Percentiles rank a stretch among this genome's conserved stretches.
These are phyloP conservation scores for Rhododendron griersonianum DNA, from an alignment of 148 eudicot genomes.

Conservation along the genomic window DNA sequence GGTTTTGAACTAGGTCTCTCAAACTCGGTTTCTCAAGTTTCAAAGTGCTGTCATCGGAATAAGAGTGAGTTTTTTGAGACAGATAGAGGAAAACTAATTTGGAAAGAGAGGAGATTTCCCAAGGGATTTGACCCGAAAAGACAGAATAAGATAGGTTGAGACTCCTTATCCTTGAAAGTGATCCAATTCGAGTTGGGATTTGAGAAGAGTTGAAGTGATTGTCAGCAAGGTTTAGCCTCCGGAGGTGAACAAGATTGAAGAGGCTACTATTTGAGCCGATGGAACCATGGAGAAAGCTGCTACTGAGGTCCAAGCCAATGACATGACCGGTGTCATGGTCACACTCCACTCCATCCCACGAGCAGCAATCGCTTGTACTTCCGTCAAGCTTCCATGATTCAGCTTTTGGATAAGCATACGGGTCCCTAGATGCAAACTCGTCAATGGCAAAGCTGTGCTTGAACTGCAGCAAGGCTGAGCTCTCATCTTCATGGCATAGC, in stretches of 20 bases:
- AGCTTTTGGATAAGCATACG: constrained; percentile 1
- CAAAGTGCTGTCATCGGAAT: not conserved
- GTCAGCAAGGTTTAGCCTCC: constrained; percentile 22
- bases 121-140: not conserved
- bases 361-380: constrained; percentile 18
- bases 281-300: constrained; percentile 32
- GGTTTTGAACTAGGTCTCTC: constrained; percentile 10
- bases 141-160: not conserved
- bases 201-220: constrained; percentile 27
- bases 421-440: not conserved
- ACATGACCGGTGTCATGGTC: constrained; percentile 25
- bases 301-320: constrained; percentile 34
- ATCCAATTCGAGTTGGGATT: constrained; percentile 15
- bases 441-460: not conserved
- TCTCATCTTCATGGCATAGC: constrained; percentile 13
- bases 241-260: constrained; percentile 26
- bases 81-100: not conserved
- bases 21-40: constrained; percentile 18
- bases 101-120: not conserved
- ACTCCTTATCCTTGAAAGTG: not conserved
- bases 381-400: constrained; percentile 5
- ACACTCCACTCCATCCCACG: constrained; percentile 44
- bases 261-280: not conserved
- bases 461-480: constrained; percentile 11
- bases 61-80: not conserved